Evolutionary conservation across 2,329 filamentous ascomycete genomes (phyloP), one percentile per base, ranked within the genome.

Genomic region (Hypoxylon sp.): DNA sequence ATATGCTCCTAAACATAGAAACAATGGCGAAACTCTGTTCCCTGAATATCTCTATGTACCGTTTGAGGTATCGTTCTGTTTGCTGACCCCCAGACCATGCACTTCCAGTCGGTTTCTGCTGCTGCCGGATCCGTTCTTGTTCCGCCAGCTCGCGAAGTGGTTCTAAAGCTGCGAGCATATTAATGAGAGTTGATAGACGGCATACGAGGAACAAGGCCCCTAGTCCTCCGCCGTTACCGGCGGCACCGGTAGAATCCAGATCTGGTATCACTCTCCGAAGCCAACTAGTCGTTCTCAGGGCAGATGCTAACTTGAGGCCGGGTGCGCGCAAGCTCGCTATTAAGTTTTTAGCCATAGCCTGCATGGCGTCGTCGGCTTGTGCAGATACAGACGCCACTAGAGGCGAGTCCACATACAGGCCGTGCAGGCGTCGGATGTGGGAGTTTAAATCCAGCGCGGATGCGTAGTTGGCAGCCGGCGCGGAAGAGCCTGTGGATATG

Each of bases 11-110:
- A 80, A 97, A 98, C 86, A 98, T 94, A 65, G 94, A 97, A 30
- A 98, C 90, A 67, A 98, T 97, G 48, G 91, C 92, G 79, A 99
- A 99, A 78, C 93, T 97, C 80, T 99, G 96, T 81, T 99, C 96
- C 58, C 96, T 92, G 79, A 98, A 98, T 30, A 99, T 94, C 78
- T 99, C 96, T 75, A 99, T 93, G 80, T 97, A 99, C 53, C 95
- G 89, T 80, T 98, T 99, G 48, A 99, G 83, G 76, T 94, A 99
- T 57, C 94, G 88, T 79, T 98, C 96, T 0, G 95, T 98, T 79
- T 98, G 96, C 76, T 97, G 94, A 0, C 95, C 95, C 0, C 89
- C 89, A 2, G 87, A 89, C 88, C 87, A 92, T 37, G 80, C 77
- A 44, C 79, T 79, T 7, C 80, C 79, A 22, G 78, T 77, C 5